Evolutionary conservation across 2,329 filamentous ascomycete species (phyloP), one percentile per base, ranked within the genome.

Genomic region (Fusarium gaditjirri): DNA sequence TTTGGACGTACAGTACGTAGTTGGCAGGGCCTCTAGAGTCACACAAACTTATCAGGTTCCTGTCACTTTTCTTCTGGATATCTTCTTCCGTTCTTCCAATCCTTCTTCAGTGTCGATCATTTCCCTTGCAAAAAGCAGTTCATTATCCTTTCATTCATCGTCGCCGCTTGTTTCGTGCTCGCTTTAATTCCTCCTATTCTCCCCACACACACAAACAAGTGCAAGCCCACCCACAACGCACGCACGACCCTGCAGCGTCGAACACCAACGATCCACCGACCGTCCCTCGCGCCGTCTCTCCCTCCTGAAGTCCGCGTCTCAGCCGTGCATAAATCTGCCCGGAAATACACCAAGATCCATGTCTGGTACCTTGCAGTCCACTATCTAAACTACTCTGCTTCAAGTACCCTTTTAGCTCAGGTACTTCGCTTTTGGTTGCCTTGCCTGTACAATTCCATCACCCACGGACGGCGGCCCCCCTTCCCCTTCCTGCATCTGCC

Each of bases 301-400:
- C 69, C 75, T 77, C 75, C 75, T 77, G 75, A 77, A 76, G 73
- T 77, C 72, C 72, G 75, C 75, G 75, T 77, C 75, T 77, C 75
- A 77, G 75, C 75, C 75, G 74, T 77, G 75, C 75, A 77, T 77
- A 77, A 76, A 75, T 64, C 73, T 70, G 65, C 57, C 71, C 68
- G 62, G 67, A 49, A 63, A 71, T 60, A 71, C 67, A 68, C 47
- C 56, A 65, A 38, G 50, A 61, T 65, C 70, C 70, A 71, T 62
- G 57, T 46, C 63, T 50, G 63, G 67, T 74, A 73, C 71, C 71
- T 71, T 72, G 62, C 71, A 62, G 43, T 55, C 41, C 60, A 27
- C 59, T 58, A 72, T 54, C 53, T 72, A 53, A 61, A 44, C 71
- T 57, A 49, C 70, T 50, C 53, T 46, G 41, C 36, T 47, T 38